These are phyloP conservation scores for Aspergillus oerlinghausenensis DNA, from an alignment of 2,329 filamentous ascomycete genomes.

Conservation along the genomic window DNA sequence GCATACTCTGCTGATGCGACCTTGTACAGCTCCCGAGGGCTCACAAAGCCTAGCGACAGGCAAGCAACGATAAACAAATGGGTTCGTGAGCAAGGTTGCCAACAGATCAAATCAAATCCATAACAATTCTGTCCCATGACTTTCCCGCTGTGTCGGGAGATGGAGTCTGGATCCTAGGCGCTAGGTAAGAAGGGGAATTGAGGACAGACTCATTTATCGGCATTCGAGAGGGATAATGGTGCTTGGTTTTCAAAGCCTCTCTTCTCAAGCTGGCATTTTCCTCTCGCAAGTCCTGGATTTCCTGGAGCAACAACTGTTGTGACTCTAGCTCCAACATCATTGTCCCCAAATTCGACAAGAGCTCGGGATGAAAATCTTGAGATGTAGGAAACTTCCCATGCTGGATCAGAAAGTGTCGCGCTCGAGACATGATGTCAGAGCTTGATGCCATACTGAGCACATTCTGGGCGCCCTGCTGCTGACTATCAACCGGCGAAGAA, in stretches of 20 bases:
- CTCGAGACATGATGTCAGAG: conserved; percentile 2
- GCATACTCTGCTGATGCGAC: too few species aligned
- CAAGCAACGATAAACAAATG: too few species aligned
- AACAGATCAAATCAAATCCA: conserved; percentile 19
- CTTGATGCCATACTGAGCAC: not conserved
- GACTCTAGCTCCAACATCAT: conserved; percentile 22
- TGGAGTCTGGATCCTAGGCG: conserved; percentile 8
- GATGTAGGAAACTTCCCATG: conserved; percentile 9
- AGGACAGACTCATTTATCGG: conserved; percentile 8
- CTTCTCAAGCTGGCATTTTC: conserved; percentile 22
- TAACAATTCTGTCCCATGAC: conserved; percentile 23
- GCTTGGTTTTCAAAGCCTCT: not conserved
- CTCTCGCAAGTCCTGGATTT: conserved; percentile 14
- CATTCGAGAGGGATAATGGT: conserved; percentile 12
- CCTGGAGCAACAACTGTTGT: conserved; percentile 13
- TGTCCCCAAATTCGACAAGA: conserved; percentile 17
- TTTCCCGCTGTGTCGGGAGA: conserved; percentile 13
- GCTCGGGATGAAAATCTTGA: conserved; percentile 13
- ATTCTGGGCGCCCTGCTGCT: not conserved
- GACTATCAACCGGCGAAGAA: not conserved
- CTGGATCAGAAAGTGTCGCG: conserved; percentile 7
- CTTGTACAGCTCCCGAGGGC: too few species aligned
- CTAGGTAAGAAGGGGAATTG: conserved; percentile 1
- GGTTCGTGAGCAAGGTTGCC: too few species aligned
- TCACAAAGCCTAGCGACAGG: too few species aligned